phyloP scores from a whole-genome alignment of 257 asterid species.

The Buddleja alternifolia region DNA sequence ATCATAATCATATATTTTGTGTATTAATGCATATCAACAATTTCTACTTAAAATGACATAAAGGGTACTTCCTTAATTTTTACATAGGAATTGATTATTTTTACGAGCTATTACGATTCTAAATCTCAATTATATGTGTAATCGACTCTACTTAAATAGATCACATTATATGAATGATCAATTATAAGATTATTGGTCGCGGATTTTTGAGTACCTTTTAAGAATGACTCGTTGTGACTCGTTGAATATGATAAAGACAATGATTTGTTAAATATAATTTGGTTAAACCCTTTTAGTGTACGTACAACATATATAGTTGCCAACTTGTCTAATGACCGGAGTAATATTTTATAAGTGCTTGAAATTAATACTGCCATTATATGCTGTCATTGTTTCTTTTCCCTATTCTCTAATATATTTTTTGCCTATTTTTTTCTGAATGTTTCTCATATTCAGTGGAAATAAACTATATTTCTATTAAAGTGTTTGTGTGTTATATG shows the following conservation, averaged over 20 bases:
- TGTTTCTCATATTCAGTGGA: background rate
- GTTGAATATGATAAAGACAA: background rate
- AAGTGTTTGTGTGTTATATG: too few species aligned
- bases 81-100: too few species aligned
- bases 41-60: slow-evolving; percentile 8
- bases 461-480: too few species aligned
- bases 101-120: too few species aligned
- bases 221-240: too few species aligned
- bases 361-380: background rate
- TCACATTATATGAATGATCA: too few species aligned
- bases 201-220: too few species aligned
- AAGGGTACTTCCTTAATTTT: background rate
- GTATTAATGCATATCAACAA: slow-evolving; percentile 38
- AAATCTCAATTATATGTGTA: too few species aligned
- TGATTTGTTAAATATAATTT: slow-evolving; percentile 4
- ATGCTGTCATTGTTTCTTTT: slow-evolving; percentile 31
- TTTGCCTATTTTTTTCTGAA: slow-evolving; percentile 14
- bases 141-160: too few species aligned
- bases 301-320: slow-evolving; percentile 10
- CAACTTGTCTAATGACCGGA: slow-evolving; percentile 24
- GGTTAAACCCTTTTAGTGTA: slow-evolving; percentile 13
- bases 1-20: slow-evolving; percentile 33
- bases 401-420: background rate
- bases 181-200: too few species aligned
- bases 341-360: slow-evolving; percentile 2